Evolutionary conservation across 1,139 yeast species (phyloP), one percentile per base, ranked within the genome.

Genomic region (Yamadazyma jaroonii): DNA sequence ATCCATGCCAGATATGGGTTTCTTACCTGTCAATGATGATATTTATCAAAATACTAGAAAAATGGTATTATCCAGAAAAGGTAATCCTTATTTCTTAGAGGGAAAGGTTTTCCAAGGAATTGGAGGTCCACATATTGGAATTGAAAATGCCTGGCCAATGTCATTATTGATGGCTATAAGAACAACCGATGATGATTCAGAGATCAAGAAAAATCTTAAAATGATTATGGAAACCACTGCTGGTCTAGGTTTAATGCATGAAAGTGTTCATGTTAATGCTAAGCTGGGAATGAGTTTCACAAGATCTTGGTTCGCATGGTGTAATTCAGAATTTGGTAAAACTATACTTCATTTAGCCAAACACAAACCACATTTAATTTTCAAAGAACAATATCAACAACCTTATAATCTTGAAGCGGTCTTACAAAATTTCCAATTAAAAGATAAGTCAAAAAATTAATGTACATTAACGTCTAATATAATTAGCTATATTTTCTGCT

Each of bases 301-400:
- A 0, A 65, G 95, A 41, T 75, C 90, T 2, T 88, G 96, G 96
- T 89, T 89, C 63, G 85, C 96, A 3, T 89, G 96, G 96, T 87
- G 95, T 50, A 89, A 88, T 55, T 81, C 95, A 1, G 96, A 88
- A 58, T 87, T 88, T 61, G 96, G 92, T 9, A 85, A 84, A 57
- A 84, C 95, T 0, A 81, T 88, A 8, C 56, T 88, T 35, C 81
- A 87, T 52, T 64, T 88, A 47, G 92, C 95, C 0, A 64, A 72
- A 40, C 64, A 85, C 32, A 86, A 84, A 53, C 95, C 95, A 0
- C 78, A 84, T 52, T 62, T 87, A 48, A 74, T 87, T 11, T 82
- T 84, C 54, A 76, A 74, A 36, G 57, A 64, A 2, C 68, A 67
- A 41, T 71, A 45, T 45, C 46, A 54, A 3, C 40, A 32, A 6